phyloP scores from a whole-genome alignment of 2,329 filamentous ascomycete species.

The Stagonosporopsis vannaccii region DNA sequence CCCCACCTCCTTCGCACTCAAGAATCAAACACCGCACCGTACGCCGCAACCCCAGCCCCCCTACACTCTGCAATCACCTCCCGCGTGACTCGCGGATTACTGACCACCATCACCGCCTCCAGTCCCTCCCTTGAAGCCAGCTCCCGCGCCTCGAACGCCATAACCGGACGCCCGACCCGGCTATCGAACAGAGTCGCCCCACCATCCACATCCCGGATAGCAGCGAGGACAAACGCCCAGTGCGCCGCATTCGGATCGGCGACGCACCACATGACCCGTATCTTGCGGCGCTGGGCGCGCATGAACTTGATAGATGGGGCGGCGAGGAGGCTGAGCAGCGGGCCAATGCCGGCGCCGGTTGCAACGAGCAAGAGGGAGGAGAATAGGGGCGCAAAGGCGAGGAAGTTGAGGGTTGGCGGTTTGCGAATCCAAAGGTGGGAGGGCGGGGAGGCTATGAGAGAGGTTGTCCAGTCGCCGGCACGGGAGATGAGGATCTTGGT shows the following conservation, averaged over 20 bases:
- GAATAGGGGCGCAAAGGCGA: slow-evolving; percentile 27
- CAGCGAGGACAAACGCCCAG: slow-evolving; percentile 25
- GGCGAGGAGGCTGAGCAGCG: slow-evolving; percentile 27
- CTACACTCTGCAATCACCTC: slow-evolving; percentile 24
- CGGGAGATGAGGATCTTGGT: slow-evolving; percentile 40
- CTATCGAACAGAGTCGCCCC: slow-evolving; percentile 26
- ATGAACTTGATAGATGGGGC: slow-evolving; percentile 20
- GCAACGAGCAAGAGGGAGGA: slow-evolving; percentile 29
- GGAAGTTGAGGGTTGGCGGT: slow-evolving; percentile 31
- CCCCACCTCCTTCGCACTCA: too few species aligned
- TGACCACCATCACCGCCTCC: slow-evolving; percentile 33
- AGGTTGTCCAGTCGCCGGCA: slow-evolving; percentile 47
- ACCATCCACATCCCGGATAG: slow-evolving; percentile 23
- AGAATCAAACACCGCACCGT: slow-evolving; percentile 37
- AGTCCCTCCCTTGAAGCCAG: slow-evolving; percentile 5
- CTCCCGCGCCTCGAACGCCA: slow-evolving; percentile 21
- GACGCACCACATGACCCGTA: slow-evolving; percentile 30
- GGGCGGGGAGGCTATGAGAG: slow-evolving; percentile 22
- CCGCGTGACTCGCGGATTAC: slow-evolving; percentile 27
- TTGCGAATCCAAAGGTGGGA: slow-evolving; percentile 25
- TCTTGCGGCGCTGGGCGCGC: slow-evolving; percentile 1
- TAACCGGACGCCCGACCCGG: slow-evolving; percentile 15
- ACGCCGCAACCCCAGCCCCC: slow-evolving; percentile 21
- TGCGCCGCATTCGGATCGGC: slow-evolving; percentile 19
- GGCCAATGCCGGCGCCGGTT: slow-evolving; percentile 35